phyloP scores from a whole-genome alignment of 108 stramenopile genomes.

The Discostella stelligeroides region DNA sequence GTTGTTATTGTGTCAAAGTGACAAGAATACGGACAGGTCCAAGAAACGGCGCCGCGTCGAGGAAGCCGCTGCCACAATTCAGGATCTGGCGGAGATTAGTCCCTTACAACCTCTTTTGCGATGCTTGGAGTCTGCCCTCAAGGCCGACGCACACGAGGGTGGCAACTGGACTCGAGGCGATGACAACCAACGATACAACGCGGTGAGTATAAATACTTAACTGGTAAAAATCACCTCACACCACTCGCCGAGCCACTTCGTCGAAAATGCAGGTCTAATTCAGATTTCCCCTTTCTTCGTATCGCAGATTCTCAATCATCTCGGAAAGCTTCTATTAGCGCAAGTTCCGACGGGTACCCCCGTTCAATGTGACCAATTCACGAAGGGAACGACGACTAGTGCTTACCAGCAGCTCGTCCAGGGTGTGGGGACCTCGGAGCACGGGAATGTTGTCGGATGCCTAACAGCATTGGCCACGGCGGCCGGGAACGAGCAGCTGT shows the following conservation, averaged over 20 bases:
- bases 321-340: slow-evolving; percentile 68
- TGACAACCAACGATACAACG: slow-evolving; percentile 67
- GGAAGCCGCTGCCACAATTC: slow-evolving; percentile 5
- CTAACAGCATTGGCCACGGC: slow-evolving; percentile 80
- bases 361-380: slow-evolving; percentile 25
- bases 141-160: slow-evolving; percentile 85
- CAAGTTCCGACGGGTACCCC: slow-evolving; percentile 55
- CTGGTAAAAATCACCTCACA: no score
- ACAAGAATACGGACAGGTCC: slow-evolving; percentile 29
- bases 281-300: neutral
- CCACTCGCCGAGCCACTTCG: no score
- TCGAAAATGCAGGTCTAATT: no score
- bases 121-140: slow-evolving; percentile 72
- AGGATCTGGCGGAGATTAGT: slow-evolving; percentile 22
- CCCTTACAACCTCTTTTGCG: slow-evolving; percentile 67
- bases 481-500: slow-evolving; percentile 87
- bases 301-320: slow-evolving; percentile 58
- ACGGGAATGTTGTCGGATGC: slow-evolving; percentile 75
- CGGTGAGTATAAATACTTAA: slow-evolving; percentile 25
- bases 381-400: slow-evolving; percentile 18
- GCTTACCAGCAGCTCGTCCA: slow-evolving; percentile 63
- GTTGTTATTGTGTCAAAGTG: slow-evolving; percentile 33
- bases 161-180: slow-evolving; percentile 86
- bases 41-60: slow-evolving; percentile 47
- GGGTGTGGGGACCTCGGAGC: slow-evolving; percentile 56